Evolutionary conservation across 495 filamentous ascomycete genomes (phyloP), one percentile per base, ranked within the genome.

Genomic region (Penicillium cosmopolitanum): DNA sequence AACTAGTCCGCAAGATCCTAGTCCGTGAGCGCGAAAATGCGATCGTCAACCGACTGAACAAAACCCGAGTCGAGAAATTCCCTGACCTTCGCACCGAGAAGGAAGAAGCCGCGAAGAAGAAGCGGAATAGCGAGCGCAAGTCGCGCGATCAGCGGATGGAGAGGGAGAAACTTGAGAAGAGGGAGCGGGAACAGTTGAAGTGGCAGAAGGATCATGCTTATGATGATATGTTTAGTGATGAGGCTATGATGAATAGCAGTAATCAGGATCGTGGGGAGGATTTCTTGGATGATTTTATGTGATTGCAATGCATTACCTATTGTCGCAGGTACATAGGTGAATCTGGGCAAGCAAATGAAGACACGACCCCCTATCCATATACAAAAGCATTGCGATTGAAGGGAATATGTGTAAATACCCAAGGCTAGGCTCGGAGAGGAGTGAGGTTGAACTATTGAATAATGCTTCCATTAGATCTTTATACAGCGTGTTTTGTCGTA

Each of bases 141-240:
- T 73, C 78, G 2, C 82, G 82, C 62, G 85, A 90, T 56, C 86
- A 87, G 57, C 73, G 92, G 85, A 86, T 85, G 75, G 89, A 90
- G 55, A 89, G 92, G 72, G 95, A 98, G 53, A 90, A 87, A 53
- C 79, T 83, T 61, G 76, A 95, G 53, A 82, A 85, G 51, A 84
- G 91, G 72, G 93, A 97, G 74, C 74, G 90, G 35, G 87, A 87
- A 67, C 88, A 96, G 77, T 84, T 92, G 77, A 96, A 93, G 70
- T 96, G 86, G 84, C 90, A 96, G 77, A 91, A 92, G 71, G 93
- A 96, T 34, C 92, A 97, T 77, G 93, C 91, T 3, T 98, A 96
- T 74, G 96, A 97, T 72, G 94, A 96, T 43, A 58, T 84, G 69
- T 72, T 77, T 58, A 75, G 64, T 28, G 77, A 74, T 21, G 79